These are phyloP conservation scores for Penicillium flavigenum DNA, from an alignment of 495 filamentous ascomycete species.

Conservation along the genomic window DNA sequence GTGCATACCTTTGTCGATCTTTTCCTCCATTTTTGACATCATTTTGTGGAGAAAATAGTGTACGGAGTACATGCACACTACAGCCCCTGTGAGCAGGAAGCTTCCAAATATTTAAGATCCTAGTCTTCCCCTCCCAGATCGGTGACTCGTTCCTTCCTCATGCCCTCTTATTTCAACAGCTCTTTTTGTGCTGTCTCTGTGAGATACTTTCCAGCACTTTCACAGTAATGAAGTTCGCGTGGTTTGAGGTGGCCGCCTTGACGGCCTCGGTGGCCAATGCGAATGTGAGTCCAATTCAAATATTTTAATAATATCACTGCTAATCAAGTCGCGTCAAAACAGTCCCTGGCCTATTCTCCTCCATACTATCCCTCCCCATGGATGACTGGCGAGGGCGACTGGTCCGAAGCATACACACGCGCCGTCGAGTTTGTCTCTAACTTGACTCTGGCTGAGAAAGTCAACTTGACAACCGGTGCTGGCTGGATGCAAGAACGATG, in stretches of 20 bases:
- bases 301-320: not conserved
- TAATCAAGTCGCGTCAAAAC: slow-evolving; percentile 8
- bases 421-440: slow-evolving; percentile 77
- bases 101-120: slow-evolving; percentile 1
- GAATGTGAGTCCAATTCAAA: slow-evolving; percentile 24
- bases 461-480: slow-evolving; percentile 86
- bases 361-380: slow-evolving; percentile 86
- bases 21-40: slow-evolving; percentile 5
- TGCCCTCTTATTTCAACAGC: not conserved
- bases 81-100: not conserved
- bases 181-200: not conserved
- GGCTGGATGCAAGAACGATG: slow-evolving; percentile 80
- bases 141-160: not conserved
- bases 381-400: slow-evolving; percentile 66
- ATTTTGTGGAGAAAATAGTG: not conserved
- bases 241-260: slow-evolving; percentile 37
- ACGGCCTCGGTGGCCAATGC: slow-evolving; percentile 40
- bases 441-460: slow-evolving; percentile 84
- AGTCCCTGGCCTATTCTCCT: slow-evolving; percentile 48
- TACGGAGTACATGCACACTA: not conserved
- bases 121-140: not conserved
- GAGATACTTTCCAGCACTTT: not conserved
- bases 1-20: slow-evolving; percentile 13
- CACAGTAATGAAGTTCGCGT: slow-evolving; percentile 42
- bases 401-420: slow-evolving; percentile 75